phyloP scores from a whole-genome alignment of 257 asterid genomes.

The Fraxinus pennsylvanica region DNA sequence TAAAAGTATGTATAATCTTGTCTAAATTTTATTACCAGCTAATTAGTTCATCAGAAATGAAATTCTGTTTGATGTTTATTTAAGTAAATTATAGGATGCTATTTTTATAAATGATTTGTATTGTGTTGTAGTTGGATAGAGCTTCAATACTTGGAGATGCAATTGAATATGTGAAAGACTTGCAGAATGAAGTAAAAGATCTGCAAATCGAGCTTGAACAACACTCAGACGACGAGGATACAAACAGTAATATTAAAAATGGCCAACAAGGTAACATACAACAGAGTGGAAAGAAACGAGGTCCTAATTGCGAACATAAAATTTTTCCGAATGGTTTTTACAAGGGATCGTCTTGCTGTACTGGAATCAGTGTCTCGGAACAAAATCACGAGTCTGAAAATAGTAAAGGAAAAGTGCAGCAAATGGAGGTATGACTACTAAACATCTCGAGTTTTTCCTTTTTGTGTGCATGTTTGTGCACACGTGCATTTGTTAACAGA shows the following conservation, averaged over 20 bases:
- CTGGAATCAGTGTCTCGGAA: constrained; percentile 24
- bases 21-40: too few relatives aligned
- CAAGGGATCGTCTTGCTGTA: constrained; percentile 32
- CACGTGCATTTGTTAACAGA: too few relatives aligned
- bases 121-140: constrained; percentile 52
- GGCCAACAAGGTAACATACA: constrained; percentile 24
- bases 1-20: too few relatives aligned
- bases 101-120: neutral
- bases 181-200: constrained; percentile 51
- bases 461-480: too few relatives aligned
- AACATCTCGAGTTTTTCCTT: neutral
- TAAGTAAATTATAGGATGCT: neutral
- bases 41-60: too few relatives aligned
- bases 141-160: constrained; percentile 69
- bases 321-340: constrained; percentile 26
- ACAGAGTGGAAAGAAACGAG: constrained; percentile 27
- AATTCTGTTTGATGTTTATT: too few relatives aligned
- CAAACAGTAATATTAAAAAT: neutral
- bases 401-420: constrained; percentile 40
- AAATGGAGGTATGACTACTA: constrained; percentile 58
- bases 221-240: constrained; percentile 47
- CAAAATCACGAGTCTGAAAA: constrained; percentile 35
- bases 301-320: constrained; percentile 32
- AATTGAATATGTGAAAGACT: constrained; percentile 58
- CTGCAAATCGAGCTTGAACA: constrained; percentile 58